A percentile compares a stretch with the other conserved stretches of the same genome.
phyloP scores from a whole-genome alignment of 1,139 yeast genomes.

The Suhomyces wounanorum region DNA sequence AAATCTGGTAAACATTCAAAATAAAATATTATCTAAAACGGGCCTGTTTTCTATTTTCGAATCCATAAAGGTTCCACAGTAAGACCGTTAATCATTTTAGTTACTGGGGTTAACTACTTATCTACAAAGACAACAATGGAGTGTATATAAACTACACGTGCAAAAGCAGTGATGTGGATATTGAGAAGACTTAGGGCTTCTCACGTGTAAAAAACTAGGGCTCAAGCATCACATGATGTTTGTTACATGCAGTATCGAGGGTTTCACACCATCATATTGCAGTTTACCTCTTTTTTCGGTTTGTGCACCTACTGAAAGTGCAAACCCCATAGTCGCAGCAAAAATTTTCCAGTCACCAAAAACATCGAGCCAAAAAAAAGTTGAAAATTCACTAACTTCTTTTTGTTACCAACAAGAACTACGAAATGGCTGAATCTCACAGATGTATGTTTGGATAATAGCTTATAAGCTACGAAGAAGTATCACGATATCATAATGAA shows the following conservation, averaged over 20 bases:
- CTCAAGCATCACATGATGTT: conserved; percentile 6
- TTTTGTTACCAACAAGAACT: conserved; percentile 14
- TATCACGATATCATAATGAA: background rate
- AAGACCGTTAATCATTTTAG: background rate
- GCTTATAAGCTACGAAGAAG: conserved; percentile 1
- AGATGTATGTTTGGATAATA: conserved; percentile 66
- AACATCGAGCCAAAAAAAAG: conserved; percentile 17
- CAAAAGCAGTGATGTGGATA: background rate
- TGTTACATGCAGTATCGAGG: background rate
- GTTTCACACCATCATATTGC: background rate
- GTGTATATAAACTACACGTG: background rate
- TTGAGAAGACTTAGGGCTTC: conserved; percentile 12
- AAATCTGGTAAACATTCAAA: no score
- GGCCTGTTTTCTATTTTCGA: no score
- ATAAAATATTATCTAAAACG: no score
- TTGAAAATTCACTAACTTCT: conserved; percentile 15
- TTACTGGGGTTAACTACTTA: no score
- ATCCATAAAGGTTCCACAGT: background rate
- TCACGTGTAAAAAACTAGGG: conserved; percentile 23
- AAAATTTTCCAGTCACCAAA: conserved; percentile 14
- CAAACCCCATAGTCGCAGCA: conserved; percentile 11
- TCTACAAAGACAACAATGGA: no score
- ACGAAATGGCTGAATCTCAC: conserved; percentile 92
- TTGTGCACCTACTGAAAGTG: conserved; percentile 5
- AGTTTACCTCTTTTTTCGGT: conserved; percentile 1